A percentile compares a stretch with the other conserved stretches of the same genome.
phyloP scores from a whole-genome alignment of 805 yeast species.

The Metschnikowia cubensis region DNA sequence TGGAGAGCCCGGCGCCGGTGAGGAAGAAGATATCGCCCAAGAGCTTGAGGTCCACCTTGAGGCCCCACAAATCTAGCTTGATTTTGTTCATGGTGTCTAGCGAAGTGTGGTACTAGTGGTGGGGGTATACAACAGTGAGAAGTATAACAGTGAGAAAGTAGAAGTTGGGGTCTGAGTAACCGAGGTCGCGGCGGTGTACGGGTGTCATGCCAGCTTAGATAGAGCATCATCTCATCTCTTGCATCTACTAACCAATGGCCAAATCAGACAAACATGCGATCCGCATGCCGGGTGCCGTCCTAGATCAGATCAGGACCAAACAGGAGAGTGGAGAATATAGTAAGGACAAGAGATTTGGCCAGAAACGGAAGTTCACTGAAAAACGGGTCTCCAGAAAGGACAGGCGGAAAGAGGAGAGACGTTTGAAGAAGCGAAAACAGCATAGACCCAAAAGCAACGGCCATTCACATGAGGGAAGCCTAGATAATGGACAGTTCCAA shows the following conservation, averaged over 20 bases:
- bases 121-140: too few species aligned
- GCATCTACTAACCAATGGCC: constrained; percentile 8
- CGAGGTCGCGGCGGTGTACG: constrained; percentile 1
- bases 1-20: constrained; percentile 63
- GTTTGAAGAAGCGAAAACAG: constrained; percentile 28
- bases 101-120: neutral
- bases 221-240: constrained; percentile 7
- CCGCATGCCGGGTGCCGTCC: constrained; percentile 49
- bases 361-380: constrained; percentile 23
- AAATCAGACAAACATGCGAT: constrained; percentile 39
- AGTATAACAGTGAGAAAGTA: neutral
- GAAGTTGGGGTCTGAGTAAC: too few species aligned
- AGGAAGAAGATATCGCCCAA: constrained; percentile 39
- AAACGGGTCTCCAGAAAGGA: constrained; percentile 30
- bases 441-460: neutral
- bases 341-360: constrained; percentile 27
- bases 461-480: neutral
- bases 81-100: constrained; percentile 26
- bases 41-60: constrained; percentile 37
- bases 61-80: constrained; percentile 35
- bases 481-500: neutral
- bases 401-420: constrained; percentile 32
- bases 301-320: constrained; percentile 46
- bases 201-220: neutral
- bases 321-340: constrained; percentile 44